phyloP scores from a whole-genome alignment of 2,329 filamentous ascomycete species.

The Beauveria sp. region DNA sequence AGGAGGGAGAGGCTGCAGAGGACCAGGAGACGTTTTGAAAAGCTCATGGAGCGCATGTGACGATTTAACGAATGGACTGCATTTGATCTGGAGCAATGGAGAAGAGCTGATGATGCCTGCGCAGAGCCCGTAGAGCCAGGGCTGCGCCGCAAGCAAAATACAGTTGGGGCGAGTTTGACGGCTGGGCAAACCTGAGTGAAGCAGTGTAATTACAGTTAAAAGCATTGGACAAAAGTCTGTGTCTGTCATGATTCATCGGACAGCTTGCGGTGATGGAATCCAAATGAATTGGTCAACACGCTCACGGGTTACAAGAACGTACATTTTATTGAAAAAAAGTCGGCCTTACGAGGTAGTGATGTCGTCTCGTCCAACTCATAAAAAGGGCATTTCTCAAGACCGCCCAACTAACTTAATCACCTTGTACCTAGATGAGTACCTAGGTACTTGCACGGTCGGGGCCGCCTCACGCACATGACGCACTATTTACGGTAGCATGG shows the following conservation, averaged over 20 bases:
- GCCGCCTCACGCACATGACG: no score
- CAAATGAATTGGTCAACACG: not conserved
- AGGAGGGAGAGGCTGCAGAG: constrained; percentile 61
- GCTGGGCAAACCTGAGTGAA: not conserved
- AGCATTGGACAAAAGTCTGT: not conserved
- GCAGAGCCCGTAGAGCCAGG: not conserved
- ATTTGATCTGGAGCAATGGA: constrained; percentile 1
- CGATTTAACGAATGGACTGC: constrained; percentile 7
- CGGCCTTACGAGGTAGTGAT: not conserved
- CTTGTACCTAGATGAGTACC: no score
- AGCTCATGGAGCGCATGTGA: not conserved
- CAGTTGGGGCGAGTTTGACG: not conserved
- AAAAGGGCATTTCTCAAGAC: no score
- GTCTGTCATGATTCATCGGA: not conserved
- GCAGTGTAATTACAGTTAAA: constrained; percentile 9
- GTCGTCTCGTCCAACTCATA: not conserved
- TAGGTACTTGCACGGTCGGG: no score
- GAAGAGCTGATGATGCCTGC: not conserved
- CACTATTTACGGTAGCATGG: no score
- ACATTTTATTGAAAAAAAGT: not conserved
- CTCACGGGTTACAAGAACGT: not conserved
- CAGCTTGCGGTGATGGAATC: not conserved
- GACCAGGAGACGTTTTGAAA: constrained; percentile 73
- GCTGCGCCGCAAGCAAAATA: not conserved
- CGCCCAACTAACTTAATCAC: no score